Conservation (phyloP, 2,329 filamentous ascomycete genomes). For the Zarea fungicola region DNA sequence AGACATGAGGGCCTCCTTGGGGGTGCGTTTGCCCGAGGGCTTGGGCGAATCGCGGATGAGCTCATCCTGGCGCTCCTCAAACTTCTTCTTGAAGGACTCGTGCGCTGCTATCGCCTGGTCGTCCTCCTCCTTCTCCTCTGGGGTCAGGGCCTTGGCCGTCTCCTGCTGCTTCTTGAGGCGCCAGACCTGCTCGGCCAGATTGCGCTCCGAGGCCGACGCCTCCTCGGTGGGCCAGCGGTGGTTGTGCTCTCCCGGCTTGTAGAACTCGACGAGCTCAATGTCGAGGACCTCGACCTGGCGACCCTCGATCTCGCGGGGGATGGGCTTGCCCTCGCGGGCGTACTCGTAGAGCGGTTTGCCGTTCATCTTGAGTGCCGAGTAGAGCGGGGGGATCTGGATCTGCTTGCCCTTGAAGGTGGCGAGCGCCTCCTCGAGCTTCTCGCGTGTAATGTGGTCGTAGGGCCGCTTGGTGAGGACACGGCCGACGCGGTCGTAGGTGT, state of each 20-base stretch:
- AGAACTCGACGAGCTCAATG: constrained; percentile 78
- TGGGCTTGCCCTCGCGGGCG: constrained; percentile 79
- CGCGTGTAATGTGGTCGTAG: constrained; percentile 76
- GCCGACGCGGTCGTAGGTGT: constrained; percentile 84
- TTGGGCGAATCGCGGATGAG: constrained; percentile 47
- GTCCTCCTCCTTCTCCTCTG: constrained; percentile 52
- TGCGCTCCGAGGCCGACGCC: constrained; percentile 68
- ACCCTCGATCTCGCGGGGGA: constrained; percentile 78
- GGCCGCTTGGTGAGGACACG: constrained; percentile 71
- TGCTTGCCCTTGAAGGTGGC: constrained; percentile 73
- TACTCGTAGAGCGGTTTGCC: constrained; percentile 97
- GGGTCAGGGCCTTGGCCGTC: constrained; percentile 42
- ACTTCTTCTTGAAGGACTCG: constrained; percentile 53
- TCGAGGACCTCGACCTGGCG: constrained; percentile 72
- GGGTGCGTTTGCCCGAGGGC: constrained; percentile 13
- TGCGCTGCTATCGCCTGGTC: constrained; percentile 50
- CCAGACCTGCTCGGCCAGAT: constrained; percentile 68
- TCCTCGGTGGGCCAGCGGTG: constrained; percentile 77
- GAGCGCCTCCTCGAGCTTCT: constrained; percentile 72
- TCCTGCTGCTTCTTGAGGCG: constrained; percentile 54
- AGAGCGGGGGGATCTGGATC: constrained; percentile 86
- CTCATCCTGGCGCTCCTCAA: constrained; percentile 52
- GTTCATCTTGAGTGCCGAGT: constrained; percentile 86
- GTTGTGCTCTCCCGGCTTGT: constrained; percentile 73
- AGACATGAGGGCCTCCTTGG: constrained; percentile 48